Evolutionary conservation across 192 early-diverging fungal genomes (phyloP).

Genomic region (Coemansia sp.): DNA sequence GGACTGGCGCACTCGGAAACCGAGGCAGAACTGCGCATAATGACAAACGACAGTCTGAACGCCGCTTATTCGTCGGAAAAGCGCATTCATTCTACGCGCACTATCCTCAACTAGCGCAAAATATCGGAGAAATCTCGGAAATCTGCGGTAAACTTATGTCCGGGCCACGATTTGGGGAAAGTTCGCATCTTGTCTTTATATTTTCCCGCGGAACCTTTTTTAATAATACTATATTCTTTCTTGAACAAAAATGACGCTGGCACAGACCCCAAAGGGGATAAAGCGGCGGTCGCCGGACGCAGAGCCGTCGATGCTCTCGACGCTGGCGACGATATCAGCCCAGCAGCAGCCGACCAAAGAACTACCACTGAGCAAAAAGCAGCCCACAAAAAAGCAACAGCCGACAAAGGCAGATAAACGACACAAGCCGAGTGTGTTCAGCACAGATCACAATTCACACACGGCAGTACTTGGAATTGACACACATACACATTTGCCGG

Average conservation of each 20-base stretch:
- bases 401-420: neutral
- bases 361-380: neutral
- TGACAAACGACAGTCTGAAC: constrained; percentile 41
- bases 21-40: constrained; percentile 27
- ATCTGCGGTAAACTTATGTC: neutral
- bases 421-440: neutral
- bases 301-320: constrained; percentile 14
- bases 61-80: constrained; percentile 18
- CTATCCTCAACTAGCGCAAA: constrained; percentile 14
- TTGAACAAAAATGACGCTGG: neutral
- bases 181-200: neutral
- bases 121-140: neutral
- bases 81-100: constrained; percentile 32
- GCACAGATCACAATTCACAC: neutral
- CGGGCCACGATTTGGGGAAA: neutral
- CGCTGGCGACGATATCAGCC: constrained; percentile 29
- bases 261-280: neutral
- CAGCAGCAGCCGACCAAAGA: constrained; percentile 8
- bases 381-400: neutral
- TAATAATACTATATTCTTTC: neutral
- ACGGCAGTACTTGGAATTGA: constrained; percentile 23
- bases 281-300: constrained; percentile 8
- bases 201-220: neutral
- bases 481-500: constrained; percentile 19
- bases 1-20: constrained; percentile 32